Conservation (phyloP, 2,329 filamentous ascomycete species). For the Didymosphaeria variabile region DNA sequence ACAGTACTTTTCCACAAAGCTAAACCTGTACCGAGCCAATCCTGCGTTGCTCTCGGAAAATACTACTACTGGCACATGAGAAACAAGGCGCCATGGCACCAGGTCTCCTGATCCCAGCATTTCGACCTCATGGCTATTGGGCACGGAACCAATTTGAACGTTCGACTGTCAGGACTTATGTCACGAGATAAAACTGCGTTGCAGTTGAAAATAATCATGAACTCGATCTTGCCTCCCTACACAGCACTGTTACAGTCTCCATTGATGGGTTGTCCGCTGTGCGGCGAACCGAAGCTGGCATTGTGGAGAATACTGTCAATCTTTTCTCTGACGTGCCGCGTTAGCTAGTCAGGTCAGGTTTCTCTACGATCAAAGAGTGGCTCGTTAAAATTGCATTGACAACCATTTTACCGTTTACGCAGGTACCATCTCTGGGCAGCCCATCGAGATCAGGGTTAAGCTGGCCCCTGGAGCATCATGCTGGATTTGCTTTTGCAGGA, state of each 20-base stretch:
- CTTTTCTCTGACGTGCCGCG: neutral
- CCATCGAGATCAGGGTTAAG: neutral
- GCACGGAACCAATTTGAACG: neutral
- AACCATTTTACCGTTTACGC: neutral
- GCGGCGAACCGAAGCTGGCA: neutral
- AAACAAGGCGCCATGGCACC: neutral
- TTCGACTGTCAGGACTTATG: neutral
- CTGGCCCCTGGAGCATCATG: neutral
- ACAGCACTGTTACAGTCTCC: neutral
- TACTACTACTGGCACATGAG: neutral
- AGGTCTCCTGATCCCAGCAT: neutral
- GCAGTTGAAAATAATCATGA: neutral
- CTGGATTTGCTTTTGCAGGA: neutral
- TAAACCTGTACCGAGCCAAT: neutral
- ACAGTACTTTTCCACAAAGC: neutral
- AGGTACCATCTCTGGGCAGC: neutral
- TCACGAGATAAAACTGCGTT: too few species aligned
- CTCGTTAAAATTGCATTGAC: neutral
- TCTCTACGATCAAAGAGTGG: neutral
- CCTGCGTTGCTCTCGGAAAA: neutral
- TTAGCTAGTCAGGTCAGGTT: neutral
- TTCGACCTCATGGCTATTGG: neutral
- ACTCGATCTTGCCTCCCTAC: neutral
- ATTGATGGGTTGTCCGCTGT: neutral
- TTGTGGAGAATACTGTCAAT: neutral